These are phyloP conservation scores for Parathielavia appendiculata DNA, from an alignment of 495 filamentous ascomycete genomes.

Conservation along the genomic window DNA sequence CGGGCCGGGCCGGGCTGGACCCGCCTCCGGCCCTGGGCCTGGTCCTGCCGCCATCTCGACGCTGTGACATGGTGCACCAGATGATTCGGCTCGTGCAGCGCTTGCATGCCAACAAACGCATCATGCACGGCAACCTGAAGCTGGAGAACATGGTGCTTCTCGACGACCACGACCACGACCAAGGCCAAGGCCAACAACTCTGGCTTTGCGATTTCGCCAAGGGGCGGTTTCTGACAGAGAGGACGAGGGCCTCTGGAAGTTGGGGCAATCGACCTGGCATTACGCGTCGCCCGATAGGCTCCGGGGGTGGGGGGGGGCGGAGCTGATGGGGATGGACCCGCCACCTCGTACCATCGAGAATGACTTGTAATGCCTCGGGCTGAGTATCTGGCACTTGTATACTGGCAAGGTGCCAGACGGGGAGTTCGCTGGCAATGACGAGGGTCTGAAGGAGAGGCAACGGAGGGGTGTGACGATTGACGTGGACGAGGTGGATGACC, in stretches of 20 bases:
- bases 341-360: constrained; percentile 9
- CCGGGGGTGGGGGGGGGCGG: constrained; percentile 1
- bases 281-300: constrained; percentile 14
- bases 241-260: constrained; percentile 5
- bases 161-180: not conserved
- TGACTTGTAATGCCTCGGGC: constrained; percentile 15
- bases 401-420: constrained; percentile 11
- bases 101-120: constrained; percentile 6
- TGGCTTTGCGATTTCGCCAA: constrained; percentile 10
- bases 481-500: constrained; percentile 1
- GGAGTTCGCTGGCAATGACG: not conserved
- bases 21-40: not conserved
- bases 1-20: not conserved
- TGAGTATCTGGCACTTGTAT: constrained; percentile 17
- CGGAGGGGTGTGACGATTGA: constrained; percentile 1
- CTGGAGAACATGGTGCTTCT: constrained; percentile 12
- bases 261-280: constrained; percentile 3
- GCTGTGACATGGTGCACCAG: constrained; percentile 10
- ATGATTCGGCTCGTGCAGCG: constrained; percentile 3
- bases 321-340: not conserved
- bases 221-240: constrained; percentile 11
- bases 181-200: not conserved
- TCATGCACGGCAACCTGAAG: constrained; percentile 11
- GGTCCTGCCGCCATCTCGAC: constrained; percentile 1
- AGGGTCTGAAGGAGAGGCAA: constrained; percentile 9